phyloP scores from a whole-genome alignment of 2,329 filamentous ascomycete species.

The Exophiala calicioides region DNA sequence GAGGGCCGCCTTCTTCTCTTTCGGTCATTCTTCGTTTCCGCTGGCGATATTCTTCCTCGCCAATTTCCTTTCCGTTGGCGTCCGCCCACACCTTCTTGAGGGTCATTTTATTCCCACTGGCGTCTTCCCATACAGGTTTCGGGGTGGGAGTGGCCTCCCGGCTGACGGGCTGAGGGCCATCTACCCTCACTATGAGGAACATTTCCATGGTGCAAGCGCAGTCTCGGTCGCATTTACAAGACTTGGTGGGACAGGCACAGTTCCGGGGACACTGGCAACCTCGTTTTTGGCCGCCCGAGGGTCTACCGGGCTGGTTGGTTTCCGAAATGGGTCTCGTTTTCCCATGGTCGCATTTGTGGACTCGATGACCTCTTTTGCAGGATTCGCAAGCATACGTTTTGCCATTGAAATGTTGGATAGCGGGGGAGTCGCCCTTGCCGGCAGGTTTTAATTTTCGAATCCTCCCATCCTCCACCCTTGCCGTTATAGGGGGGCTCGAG shows the following conservation, averaged over 20 bases:
- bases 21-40: slow-evolving; percentile 24
- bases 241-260: slow-evolving; percentile 30
- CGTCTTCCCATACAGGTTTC: slow-evolving; percentile 28
- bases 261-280: slow-evolving; percentile 29
- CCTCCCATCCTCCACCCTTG: slow-evolving; percentile 24
- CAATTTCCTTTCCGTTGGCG: slow-evolving; percentile 27
- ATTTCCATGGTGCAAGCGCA: slow-evolving; percentile 29
- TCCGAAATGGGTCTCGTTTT: slow-evolving; percentile 27
- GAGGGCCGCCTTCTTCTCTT: slow-evolving; percentile 19
- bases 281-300: slow-evolving; percentile 28
- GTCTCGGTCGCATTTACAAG: slow-evolving; percentile 29
- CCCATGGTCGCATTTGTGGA: slow-evolving; percentile 31
- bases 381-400: slow-evolving; percentile 31
- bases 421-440: slow-evolving; percentile 16
- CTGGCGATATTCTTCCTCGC: slow-evolving; percentile 23
- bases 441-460: slow-evolving; percentile 18
- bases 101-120: slow-evolving; percentile 25
- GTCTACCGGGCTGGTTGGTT: slow-evolving; percentile 30
- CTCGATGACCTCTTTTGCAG: slow-evolving; percentile 31
- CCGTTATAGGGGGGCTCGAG: slow-evolving; percentile 18
- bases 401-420: slow-evolving; percentile 30
- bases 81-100: slow-evolving; percentile 30
- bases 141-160: slow-evolving; percentile 25
- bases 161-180: slow-evolving; percentile 14
- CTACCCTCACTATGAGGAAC: slow-evolving; percentile 27